phyloP scores from a whole-genome alignment of 495 filamentous ascomycete species.

The Lindgomyces ingoldianus region DNA sequence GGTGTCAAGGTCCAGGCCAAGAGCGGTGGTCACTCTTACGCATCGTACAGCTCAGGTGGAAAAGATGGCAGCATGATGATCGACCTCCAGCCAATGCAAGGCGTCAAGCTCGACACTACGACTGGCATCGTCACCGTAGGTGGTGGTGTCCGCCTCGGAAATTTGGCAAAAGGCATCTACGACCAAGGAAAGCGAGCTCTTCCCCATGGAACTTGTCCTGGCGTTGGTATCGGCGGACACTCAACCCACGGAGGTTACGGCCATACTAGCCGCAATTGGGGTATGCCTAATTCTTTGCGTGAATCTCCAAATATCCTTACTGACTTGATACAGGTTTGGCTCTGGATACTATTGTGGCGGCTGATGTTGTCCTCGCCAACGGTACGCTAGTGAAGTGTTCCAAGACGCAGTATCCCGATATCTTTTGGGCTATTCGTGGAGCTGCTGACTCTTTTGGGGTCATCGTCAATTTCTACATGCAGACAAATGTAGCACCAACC shows the following conservation, averaged over 20 bases:
- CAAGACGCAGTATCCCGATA: conserved; percentile 36
- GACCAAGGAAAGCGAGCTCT: conserved; percentile 64
- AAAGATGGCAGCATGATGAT: conserved; percentile 58
- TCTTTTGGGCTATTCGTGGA: conserved; percentile 60
- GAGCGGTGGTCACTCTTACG: conserved; percentile 75
- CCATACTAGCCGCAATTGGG: conserved; percentile 62
- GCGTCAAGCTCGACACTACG: conserved; percentile 52
- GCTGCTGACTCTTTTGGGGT: conserved; percentile 65
- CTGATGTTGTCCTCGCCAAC: conserved; percentile 67
- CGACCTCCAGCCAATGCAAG: conserved; percentile 55
- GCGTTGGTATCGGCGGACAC: conserved; percentile 74
- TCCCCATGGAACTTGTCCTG: conserved; percentile 65
- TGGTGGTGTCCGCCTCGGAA: conserved; percentile 61
- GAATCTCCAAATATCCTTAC: not conserved
- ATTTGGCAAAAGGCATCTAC: conserved; percentile 61
- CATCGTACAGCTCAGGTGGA: conserved; percentile 56
- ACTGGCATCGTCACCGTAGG: conserved; percentile 66
- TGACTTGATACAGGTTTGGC: conserved; percentile 41
- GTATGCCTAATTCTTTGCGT: conserved; percentile 32
- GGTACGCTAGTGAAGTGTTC: conserved; percentile 52
- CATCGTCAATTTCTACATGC: conserved; percentile 63
- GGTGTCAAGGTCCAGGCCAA: conserved; percentile 68
- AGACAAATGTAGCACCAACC: conserved; percentile 59
- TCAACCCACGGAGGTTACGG: conserved; percentile 71
- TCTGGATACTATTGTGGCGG: conserved; percentile 62